These are phyloP conservation scores for Aspergillus clavatus DNA, from an alignment of 2,329 filamentous ascomycete species.

Conservation along the genomic window DNA sequence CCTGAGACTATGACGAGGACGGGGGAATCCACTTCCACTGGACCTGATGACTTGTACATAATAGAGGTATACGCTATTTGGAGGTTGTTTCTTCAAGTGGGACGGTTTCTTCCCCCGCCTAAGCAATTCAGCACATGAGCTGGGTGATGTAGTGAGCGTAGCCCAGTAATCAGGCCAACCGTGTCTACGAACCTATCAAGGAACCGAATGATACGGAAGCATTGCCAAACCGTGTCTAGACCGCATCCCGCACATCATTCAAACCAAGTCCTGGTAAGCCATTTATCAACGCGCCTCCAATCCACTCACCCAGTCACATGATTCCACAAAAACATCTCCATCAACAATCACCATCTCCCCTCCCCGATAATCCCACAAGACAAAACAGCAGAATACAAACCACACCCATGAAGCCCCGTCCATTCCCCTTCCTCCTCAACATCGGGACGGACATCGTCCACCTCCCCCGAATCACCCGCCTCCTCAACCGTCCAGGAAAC, in stretches of 20 bases:
- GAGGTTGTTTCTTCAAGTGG: slow-evolving; percentile 14
- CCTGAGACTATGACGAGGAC: slow-evolving; percentile 2
- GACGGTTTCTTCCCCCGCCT: not conserved
- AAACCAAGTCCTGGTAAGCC: too few relatives aligned
- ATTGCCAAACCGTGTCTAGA: too few relatives aligned
- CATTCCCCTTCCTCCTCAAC: slow-evolving; percentile 61
- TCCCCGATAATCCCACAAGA: not conserved
- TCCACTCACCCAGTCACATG: too few relatives aligned
- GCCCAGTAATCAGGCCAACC: too few relatives aligned
- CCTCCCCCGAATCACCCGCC: slow-evolving; percentile 58
- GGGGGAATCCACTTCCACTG: too few relatives aligned
- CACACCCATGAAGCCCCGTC: slow-evolving; percentile 29
- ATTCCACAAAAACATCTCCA: not conserved
- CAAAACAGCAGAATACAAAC: not conserved
- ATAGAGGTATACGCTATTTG: slow-evolving; percentile 25
- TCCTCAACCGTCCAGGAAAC: slow-evolving; percentile 50
- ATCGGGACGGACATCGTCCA: slow-evolving; percentile 77
- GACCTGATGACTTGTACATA: slow-evolving; percentile 23
- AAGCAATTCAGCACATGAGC: not conserved
- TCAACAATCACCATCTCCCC: too few relatives aligned
- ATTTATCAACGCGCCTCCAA: too few relatives aligned
- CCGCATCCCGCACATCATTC: too few relatives aligned
- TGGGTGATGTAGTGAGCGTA: too few relatives aligned
- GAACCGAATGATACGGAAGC: too few relatives aligned
- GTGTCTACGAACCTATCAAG: too few relatives aligned